These are phyloP conservation scores for Prunus mume DNA, from an alignment of 306 rosid species.

Conservation along the genomic window DNA sequence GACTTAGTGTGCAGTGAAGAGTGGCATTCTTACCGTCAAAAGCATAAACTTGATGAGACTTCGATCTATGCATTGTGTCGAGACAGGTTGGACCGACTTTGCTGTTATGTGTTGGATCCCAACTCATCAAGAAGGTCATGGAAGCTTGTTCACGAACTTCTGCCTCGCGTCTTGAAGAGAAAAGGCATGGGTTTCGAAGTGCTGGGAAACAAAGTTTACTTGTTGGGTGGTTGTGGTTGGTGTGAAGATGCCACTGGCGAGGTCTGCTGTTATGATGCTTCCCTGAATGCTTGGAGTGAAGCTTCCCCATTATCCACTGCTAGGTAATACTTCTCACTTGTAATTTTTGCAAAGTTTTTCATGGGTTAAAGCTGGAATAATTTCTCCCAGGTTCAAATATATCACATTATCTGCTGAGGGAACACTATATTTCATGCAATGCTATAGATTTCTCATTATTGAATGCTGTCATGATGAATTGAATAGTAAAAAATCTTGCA, in stretches of 20 bases:
- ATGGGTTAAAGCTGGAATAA: neutral
- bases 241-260: conserved; percentile 74
- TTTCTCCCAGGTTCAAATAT: neutral
- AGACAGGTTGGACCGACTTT: conserved; percentile 52
- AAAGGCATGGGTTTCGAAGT: conserved; percentile 84
- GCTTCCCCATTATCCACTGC: conserved; percentile 70
- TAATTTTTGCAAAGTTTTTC: conserved; percentile 8
- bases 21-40: conserved; percentile 60
- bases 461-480: neutral
- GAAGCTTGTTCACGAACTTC: conserved; percentile 60
- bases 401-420: neutral
- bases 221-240: conserved; percentile 94
- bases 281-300: conserved; percentile 51
- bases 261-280: conserved; percentile 69
- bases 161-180: conserved; percentile 56
- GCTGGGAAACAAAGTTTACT: conserved; percentile 64
- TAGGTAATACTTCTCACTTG: conserved; percentile 47
- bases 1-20: conserved; percentile 64
- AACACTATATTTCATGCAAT: neutral
- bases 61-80: conserved; percentile 94
- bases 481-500: neutral
- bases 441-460: neutral
- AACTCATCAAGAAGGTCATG: conserved; percentile 62
- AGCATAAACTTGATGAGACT: conserved; percentile 72
- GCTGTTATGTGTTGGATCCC: conserved; percentile 77